These are phyloP conservation scores for Candida albicans DNA, from an alignment of 1,139 yeast genomes.

Conservation along the genomic window DNA sequence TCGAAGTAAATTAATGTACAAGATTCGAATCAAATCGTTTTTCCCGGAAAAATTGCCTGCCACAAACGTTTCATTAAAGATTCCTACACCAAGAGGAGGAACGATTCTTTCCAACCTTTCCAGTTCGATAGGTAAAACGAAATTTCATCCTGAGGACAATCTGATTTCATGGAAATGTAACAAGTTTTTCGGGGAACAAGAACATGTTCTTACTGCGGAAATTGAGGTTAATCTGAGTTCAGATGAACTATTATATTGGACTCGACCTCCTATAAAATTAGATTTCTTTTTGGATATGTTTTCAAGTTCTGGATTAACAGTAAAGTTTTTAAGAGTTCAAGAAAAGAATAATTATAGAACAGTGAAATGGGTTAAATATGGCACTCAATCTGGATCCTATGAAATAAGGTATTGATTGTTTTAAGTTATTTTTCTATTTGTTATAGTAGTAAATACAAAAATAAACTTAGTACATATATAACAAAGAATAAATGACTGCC, in stretches of 20 bases:
- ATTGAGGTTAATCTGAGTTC: constrained; percentile 34
- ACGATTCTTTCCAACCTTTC: constrained; percentile 51
- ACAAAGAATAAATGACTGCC: not conserved
- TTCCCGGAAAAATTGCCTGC: constrained; percentile 66
- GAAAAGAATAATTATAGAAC: constrained; percentile 69
- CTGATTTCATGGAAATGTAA: constrained; percentile 68
- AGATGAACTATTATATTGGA: constrained; percentile 43
- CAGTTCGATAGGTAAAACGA: constrained; percentile 64
- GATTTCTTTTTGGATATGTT: constrained; percentile 74
- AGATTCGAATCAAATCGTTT: constrained; percentile 60
- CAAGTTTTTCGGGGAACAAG: constrained; percentile 68
- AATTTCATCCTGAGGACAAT: constrained; percentile 66
- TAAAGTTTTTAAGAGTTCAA: constrained; percentile 67
- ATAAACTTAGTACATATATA: not conserved
- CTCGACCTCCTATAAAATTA: constrained; percentile 75
- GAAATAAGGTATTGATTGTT: constrained; percentile 60
- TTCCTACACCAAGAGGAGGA: constrained; percentile 73
- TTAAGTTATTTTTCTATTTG: too few relatives aligned
- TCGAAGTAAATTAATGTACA: constrained; percentile 50
- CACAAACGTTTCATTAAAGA: constrained; percentile 58
- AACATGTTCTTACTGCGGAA: constrained; percentile 54
- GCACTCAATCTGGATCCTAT: constrained; percentile 73
- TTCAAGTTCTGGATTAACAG: constrained; percentile 75
- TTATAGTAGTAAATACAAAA: too few relatives aligned
- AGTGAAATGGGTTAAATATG: constrained; percentile 85